Evolutionary conservation across 768 basidiomycete species (phyloP).

Genomic region (Cubamyces sp.): DNA sequence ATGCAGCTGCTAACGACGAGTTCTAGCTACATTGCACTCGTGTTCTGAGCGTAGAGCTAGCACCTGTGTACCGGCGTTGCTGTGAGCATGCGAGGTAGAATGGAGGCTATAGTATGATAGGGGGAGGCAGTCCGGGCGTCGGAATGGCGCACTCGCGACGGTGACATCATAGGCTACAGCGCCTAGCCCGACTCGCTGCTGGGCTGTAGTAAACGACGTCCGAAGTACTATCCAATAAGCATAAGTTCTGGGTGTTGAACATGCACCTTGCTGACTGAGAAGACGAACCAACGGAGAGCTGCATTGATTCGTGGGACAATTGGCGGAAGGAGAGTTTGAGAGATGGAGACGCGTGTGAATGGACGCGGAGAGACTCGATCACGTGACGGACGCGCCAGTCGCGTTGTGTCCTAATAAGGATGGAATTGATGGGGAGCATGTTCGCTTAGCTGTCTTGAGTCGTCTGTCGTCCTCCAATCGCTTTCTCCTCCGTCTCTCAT

Average conservation of each 20-base stretch:
- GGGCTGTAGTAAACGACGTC: no score
- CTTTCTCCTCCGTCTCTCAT: constrained; percentile 12
- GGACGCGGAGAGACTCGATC: constrained; percentile 32
- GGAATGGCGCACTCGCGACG: not conserved
- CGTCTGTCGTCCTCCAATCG: constrained; percentile 21
- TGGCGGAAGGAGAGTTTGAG: not conserved
- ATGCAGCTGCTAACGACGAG: constrained; percentile 5
- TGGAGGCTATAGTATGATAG: not conserved
- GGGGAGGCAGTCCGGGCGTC: not conserved
- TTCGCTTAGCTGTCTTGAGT: constrained; percentile 18
- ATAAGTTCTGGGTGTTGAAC: not conserved
- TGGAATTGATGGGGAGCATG: constrained; percentile 23
- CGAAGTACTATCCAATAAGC: not conserved
- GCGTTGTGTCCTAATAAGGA: constrained; percentile 47
- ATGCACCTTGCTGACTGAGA: not conserved
- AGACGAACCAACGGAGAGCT: constrained; percentile 1
- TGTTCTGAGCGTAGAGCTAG: constrained; percentile 37
- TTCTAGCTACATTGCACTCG: constrained; percentile 56
- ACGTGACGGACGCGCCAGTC: constrained; percentile 48
- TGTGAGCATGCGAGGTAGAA: not conserved
- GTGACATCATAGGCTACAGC: constrained; percentile 10
- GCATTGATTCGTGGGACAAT: constrained; percentile 11
- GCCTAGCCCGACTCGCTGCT: not conserved
- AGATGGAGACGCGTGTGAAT: constrained; percentile 20
- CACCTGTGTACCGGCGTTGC: not conserved